Base-by-base conservation (phyloP, 306 rosid genomes). In the Castanea crenata region DNA sequence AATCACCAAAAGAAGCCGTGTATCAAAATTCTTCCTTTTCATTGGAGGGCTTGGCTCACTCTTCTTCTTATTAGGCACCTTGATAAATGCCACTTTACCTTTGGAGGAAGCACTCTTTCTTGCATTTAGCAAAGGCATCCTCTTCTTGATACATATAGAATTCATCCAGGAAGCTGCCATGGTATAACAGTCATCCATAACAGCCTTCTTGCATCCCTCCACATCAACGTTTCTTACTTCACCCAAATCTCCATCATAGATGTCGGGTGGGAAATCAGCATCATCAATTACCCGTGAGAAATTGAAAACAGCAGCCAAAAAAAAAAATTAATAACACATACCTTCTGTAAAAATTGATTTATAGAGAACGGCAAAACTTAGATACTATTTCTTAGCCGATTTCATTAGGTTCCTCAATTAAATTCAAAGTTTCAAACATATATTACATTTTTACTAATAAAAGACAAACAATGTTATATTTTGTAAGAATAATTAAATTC, bases 21-120 rank as follows among this genome's bases (percentile, higher is more conserved):
- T 71, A 1, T 76, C n/a, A 56, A 79, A 79, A 10, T 14, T 79
- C 52, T 71, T 83, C 57, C 21, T 64, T 52, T 74, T 61, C 1
- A 67, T 9, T 5, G 29, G 38, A 73, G 15, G 41, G 5, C 13
- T n/a, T 51, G 75, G 23, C 10, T 63, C 75, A 62, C 44, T 20
- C 49, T 2, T 44, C 52, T 23, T 56, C 31, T 10, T 41, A 41
- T 41, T 1, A 12, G 78, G 25, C 55, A 76, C 68, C 58, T 83
- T 83, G 18, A 79, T 41, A 3, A 83, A 65, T 31, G 87, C 84
- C 6, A 14, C 79, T 34, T n/a, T 55, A 29, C 84, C 81, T 75
- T 76, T 83, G 21, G 84, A 71, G 46, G 87, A 83, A 70, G 76
- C 56, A 77, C 87, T 83, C n/a, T 31, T 79, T 57, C 87, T 79